A percentile compares a stretch with the other conserved stretches of the same genome.
These are phyloP conservation scores for Papiliotrema flavescens DNA, from an alignment of 1,284 basidiomycete genomes.

Conservation along the genomic window DNA sequence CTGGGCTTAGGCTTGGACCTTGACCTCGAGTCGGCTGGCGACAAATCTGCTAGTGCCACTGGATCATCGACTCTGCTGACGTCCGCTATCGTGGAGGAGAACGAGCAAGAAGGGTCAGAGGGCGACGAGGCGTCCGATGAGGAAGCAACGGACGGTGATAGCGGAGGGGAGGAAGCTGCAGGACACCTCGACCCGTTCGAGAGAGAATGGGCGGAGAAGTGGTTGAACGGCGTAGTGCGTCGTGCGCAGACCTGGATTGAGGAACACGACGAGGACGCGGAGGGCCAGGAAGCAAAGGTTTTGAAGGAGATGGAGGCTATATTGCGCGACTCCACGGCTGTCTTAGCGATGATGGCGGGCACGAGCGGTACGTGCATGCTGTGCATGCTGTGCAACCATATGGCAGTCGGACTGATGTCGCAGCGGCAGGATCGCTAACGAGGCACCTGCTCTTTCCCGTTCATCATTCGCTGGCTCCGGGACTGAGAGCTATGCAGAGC, in stretches of 20 bases:
- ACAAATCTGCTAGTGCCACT: background rate
- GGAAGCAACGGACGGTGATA: slow-evolving; percentile 11
- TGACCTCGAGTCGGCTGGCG: background rate
- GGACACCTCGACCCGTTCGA: slow-evolving; percentile 44
- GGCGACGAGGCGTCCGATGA: slow-evolving; percentile 5
- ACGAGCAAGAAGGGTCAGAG: slow-evolving; percentile 3
- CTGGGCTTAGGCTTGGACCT: slow-evolving; percentile 24
- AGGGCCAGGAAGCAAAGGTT: slow-evolving; percentile 10
- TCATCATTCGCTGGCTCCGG: slow-evolving; percentile 27
- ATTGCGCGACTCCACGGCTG: slow-evolving; percentile 61
- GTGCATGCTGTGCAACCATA: too few relatives aligned
- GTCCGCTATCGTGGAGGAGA: background rate
- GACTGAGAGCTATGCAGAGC: slow-evolving; percentile 18
- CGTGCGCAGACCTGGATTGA: slow-evolving; percentile 40
- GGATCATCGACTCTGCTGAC: background rate
- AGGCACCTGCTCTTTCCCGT: slow-evolving; percentile 44
- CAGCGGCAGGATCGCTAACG: slow-evolving; percentile 42
- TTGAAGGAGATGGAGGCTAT: slow-evolving; percentile 45
- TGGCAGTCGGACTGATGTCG: background rate
- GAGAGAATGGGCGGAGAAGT: slow-evolving; percentile 48
- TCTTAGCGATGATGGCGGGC: slow-evolving; percentile 63
- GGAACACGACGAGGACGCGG: slow-evolving; percentile 22
- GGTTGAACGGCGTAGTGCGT: slow-evolving; percentile 43
- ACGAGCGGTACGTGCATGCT: slow-evolving; percentile 53
- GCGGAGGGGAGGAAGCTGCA: slow-evolving; percentile 12